Evolutionary conservation across 257 asterid species (phyloP), one percentile per base, ranked within the genome.

Genomic region (Petunia secreta): DNA sequence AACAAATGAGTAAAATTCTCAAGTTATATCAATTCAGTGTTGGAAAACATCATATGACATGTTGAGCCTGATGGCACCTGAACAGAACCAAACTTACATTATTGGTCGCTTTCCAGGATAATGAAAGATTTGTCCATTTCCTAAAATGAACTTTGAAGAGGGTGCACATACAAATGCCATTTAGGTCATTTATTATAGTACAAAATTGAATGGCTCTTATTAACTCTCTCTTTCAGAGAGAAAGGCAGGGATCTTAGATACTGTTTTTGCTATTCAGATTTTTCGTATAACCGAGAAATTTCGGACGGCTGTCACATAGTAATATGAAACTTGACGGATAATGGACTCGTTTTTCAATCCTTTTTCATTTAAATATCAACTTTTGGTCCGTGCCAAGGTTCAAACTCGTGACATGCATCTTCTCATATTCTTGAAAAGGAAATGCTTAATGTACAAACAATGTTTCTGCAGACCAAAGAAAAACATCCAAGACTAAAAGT

Each of bases 11-110:
- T 34, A 71, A 43, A 48, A 48, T 43, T 39, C 25, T 25, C 25
- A 25, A 25, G 25, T 48, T 71, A 48, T 50, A 50, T 71, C 76
- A 63, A 39, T 63, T 48, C 63, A 38, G 48, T 79, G 81, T 79
- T 57, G 73, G 59, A 37, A 14, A 79, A 34, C 40, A 64, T 63
- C 82, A 79, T 69, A 85, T 75, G 88, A 88, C 89, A 86, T 87
- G 92, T 78, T 88, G 84, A 83, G 75, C 77, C 58, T 63, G 81
- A 89, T 90, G 91, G 95, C 81, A 81, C 85, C 93, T 91, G 82
- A 66, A 64, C 68, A 81, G 83, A 84, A 86, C 82, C 84, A 89
- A 25, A 75, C 75, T 80, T 82, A 82, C 83, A 84, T 82, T 84
- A 78, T 64, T 66, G 83, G 84, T 71, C 73, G 8, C 66, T 78